Base-by-base conservation (phyloP, 129 eudicot species). In the Escallonia rubra region DNA sequence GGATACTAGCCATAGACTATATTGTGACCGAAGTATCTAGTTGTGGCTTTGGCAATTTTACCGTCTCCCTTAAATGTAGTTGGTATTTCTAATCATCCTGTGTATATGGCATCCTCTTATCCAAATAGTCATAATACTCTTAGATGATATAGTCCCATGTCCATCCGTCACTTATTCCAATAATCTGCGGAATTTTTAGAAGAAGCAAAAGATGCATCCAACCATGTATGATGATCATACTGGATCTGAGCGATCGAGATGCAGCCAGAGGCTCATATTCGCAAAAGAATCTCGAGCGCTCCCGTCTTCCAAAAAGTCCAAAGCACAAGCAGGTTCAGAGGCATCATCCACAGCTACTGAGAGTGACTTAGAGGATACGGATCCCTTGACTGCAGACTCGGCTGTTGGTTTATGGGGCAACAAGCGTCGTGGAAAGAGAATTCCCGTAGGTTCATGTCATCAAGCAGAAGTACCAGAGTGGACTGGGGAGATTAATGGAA, bases 151-250 rank as follows among this genome's bases (percentile, higher is more conserved):
- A 46, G n/a, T 46, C 12, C 44, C 47, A 16, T 7, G 13, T 13
- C 44, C 48, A 10, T 55, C 8, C 41, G 34, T 50, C 45, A 64
- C 68, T 72, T 11, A 60, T 72, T 47, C 39, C 4, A 59, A 5
- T 7, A 41, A 34, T 57, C 65, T 49, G 14, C 0, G 3, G 41
- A 6, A 42, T 56, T 64, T 76, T 74, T 76, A 87, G 95, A 77
- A 77, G 72, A 83, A 77, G 70, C 91, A 68, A 79, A 87, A 69
- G 78, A 83, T 91, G 95, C 96, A 88, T 71, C 98, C 96, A 43
- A 67, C 78, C 63, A 83, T 88, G 94, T 91, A 83, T 43, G 82
- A 75, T 3, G 89, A 81, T 51, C 76, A 44, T 43, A 58, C 46
- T 13, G 63, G 55, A 52, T 66, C 81, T 5, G 80, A 57, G 15